Percentiles rank a stretch among this genome's conserved stretches.
Evolutionary conservation across 345 rosid species (phyloP).

Genomic region (Lumnitzera racemosa): DNA sequence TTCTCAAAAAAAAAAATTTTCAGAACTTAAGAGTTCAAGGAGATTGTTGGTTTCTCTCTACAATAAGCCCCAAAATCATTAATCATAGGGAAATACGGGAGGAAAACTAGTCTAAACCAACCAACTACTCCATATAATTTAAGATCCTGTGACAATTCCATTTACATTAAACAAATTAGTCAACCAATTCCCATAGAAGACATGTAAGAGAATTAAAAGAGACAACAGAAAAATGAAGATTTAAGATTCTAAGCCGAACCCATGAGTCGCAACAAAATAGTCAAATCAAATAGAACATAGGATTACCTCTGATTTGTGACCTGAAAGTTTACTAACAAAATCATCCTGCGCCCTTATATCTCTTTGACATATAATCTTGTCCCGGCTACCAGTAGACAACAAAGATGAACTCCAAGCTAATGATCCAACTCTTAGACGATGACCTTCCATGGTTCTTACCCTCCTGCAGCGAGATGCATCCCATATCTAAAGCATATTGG

Average conservation of each 20-base stretch:
- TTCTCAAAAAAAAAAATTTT: too few species aligned
- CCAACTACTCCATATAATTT: too few species aligned
- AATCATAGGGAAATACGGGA: too few species aligned
- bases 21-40: too few species aligned
- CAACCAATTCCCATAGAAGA: too few species aligned
- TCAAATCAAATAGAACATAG: not conserved
- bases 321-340: slow-evolving; percentile 76
- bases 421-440: slow-evolving; percentile 87
- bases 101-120: too few species aligned
- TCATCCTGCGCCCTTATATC: slow-evolving; percentile 79
- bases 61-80: too few species aligned
- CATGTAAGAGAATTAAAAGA: not conserved
- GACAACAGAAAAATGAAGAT: not conserved
- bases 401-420: slow-evolving; percentile 87
- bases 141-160: too few species aligned
- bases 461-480: slow-evolving; percentile 77
- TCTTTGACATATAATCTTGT: slow-evolving; percentile 85
- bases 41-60: too few species aligned
- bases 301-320: slow-evolving; percentile 94
- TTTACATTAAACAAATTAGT: too few species aligned
- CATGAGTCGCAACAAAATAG: too few species aligned
- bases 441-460: slow-evolving; percentile 95
- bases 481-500: slow-evolving; percentile 53
- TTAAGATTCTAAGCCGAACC: not conserved
- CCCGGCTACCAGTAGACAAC: slow-evolving; percentile 94